Evolutionary conservation across 1,139 yeast genomes (phyloP).

Genomic region (Taphrina communis): DNA sequence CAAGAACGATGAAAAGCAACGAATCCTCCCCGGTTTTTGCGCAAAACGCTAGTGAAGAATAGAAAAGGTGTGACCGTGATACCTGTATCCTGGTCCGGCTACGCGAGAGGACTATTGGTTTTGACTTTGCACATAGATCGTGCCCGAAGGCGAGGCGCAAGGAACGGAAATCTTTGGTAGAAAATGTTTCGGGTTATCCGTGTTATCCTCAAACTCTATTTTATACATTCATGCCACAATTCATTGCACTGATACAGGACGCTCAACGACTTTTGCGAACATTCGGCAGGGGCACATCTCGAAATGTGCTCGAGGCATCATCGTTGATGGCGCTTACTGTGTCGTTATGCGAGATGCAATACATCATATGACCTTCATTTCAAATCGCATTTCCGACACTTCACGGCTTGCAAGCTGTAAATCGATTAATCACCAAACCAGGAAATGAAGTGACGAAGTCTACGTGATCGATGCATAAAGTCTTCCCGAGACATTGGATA

Average conservation of each 20-base stretch:
- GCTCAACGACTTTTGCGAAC: no score
- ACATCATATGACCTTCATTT: no score
- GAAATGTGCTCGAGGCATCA: no score
- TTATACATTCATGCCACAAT: background rate
- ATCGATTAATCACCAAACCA: background rate
- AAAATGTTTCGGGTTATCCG: conserved; percentile 1
- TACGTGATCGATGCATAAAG: background rate
- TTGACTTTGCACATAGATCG: no score
- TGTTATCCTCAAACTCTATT: conserved; percentile 4
- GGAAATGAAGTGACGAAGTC: background rate
- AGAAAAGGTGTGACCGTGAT: no score
- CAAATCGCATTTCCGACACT: no score
- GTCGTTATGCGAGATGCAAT: no score
- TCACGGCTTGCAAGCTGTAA: background rate
- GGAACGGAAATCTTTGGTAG: background rate
- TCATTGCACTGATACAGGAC: background rate
- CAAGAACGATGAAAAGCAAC: background rate
- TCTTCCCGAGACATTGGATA: background rate
- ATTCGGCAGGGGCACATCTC: no score
- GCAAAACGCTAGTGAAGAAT: no score
- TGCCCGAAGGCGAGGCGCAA: background rate
- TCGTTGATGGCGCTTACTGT: no score
- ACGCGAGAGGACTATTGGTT: no score
- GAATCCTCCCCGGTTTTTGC: background rate
- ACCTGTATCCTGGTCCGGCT: no score